phyloP scores from a whole-genome alignment of 257 asterid genomes.

The Capsicum rhomboideum region DNA sequence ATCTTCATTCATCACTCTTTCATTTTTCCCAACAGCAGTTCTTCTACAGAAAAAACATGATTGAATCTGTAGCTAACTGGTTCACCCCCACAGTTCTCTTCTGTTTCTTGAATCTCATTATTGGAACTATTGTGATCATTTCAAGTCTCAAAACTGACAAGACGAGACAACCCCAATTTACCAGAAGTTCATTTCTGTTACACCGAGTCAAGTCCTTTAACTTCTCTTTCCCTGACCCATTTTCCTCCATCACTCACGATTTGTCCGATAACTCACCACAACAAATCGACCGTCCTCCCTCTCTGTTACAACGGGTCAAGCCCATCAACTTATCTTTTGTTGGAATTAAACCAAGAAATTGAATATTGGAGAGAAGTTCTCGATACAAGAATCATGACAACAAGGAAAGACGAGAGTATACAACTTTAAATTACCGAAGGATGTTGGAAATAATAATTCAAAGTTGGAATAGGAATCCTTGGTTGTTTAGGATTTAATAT shows the following conservation, averaged over 20 bases:
- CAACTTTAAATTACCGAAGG: no score
- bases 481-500: no score
- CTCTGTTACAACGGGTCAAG: slow-evolving; percentile 20
- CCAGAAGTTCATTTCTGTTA: no score
- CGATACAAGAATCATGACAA: no score
- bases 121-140: slow-evolving; percentile 34
- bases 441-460: no score
- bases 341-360: no score
- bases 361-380: no score
- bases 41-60: not conserved
- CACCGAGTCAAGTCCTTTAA: slow-evolving; percentile 25
- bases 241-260: not conserved
- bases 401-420: no score
- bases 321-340: slow-evolving; percentile 30
- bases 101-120: slow-evolving; percentile 46
- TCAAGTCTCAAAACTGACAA: slow-evolving; percentile 22
- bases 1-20: not conserved
- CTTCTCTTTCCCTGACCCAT: slow-evolving; percentile 9
- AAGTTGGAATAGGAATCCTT: no score
- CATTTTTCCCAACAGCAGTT: not conserved
- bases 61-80: slow-evolving; percentile 23
- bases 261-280: not conserved
- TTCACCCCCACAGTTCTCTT: slow-evolving; percentile 47
- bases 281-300: slow-evolving; percentile 1
- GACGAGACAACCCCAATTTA: no score